Conservation (phyloP, 805 yeast genomes). For the Helenozyma rhizophorensis region DNA sequence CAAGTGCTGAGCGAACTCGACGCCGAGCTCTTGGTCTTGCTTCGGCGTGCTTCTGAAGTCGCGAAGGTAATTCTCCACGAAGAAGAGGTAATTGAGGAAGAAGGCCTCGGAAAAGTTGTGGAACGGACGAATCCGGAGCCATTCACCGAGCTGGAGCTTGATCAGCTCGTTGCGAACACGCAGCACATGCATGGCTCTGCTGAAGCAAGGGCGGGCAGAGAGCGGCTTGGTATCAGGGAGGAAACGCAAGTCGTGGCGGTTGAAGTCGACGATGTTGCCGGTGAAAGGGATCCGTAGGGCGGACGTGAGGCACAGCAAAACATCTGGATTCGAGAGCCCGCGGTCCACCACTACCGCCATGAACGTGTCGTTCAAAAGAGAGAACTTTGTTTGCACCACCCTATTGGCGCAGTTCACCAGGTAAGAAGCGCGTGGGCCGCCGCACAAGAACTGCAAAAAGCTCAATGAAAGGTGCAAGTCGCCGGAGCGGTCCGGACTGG, state of each 20-base stretch:
- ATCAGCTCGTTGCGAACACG: conserved; percentile 4
- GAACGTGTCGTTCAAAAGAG: conserved; percentile 4
- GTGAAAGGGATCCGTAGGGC: conserved; percentile 7
- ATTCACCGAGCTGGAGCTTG: conserved; percentile 28
- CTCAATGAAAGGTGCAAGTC: conserved; percentile 1
- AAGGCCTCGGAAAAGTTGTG: conserved; percentile 22
- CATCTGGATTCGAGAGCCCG: conserved; percentile 1
- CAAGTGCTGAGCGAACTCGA: conserved; percentile 19
- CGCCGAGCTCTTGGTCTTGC: conserved; percentile 14
- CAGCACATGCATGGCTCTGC: neutral
- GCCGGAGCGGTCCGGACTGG: neutral
- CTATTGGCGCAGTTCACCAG: conserved; percentile 3
- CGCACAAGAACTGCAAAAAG: conserved; percentile 8
- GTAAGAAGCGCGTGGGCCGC: conserved; percentile 4
- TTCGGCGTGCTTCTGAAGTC: conserved; percentile 6
- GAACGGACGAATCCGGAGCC: conserved; percentile 37
- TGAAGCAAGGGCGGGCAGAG: conserved; percentile 1
- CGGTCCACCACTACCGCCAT: conserved; percentile 4
- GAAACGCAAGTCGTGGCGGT: conserved; percentile 33
- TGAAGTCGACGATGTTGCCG: conserved; percentile 35
- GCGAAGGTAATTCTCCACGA: conserved; percentile 7
- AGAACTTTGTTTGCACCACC: conserved; percentile 3
- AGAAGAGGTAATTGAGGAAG: conserved; percentile 11
- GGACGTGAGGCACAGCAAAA: neutral
- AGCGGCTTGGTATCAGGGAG: neutral